Conservation (phyloP, 768 basidiomycete genomes). For the Trametes punicea region DNA sequence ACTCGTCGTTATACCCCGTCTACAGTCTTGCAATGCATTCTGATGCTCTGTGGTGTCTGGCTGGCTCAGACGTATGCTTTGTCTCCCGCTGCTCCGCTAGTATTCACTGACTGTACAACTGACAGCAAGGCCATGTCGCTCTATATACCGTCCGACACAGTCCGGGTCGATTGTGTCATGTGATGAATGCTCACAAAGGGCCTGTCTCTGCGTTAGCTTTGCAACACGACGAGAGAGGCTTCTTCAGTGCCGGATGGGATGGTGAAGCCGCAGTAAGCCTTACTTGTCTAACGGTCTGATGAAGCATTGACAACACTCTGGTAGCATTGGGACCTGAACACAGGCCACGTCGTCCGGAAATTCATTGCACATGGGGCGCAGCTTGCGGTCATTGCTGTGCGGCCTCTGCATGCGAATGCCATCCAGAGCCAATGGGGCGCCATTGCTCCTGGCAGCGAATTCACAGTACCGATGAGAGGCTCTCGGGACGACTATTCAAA, state of each 20-base stretch:
- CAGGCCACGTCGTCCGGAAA: constrained; percentile 70
- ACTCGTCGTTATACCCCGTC: constrained; percentile 62
- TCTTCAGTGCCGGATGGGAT: constrained; percentile 95
- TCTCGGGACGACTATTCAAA: background rate
- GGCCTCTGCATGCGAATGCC: constrained; percentile 49
- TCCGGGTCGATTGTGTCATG: constrained; percentile 74
- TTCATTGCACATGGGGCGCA: constrained; percentile 85
- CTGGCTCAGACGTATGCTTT: constrained; percentile 71
- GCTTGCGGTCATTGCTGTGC: constrained; percentile 74
- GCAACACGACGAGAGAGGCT: constrained; percentile 75
- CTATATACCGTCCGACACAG: constrained; percentile 92
- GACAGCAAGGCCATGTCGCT: constrained; percentile 84
- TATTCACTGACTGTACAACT: background rate
- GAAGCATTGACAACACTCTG: constrained; percentile 1
- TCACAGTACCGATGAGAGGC: constrained; percentile 7
- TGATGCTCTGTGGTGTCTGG: constrained; percentile 89
- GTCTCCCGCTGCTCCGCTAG: too few species aligned
- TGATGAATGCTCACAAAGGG: constrained; percentile 71
- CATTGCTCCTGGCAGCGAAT: constrained; percentile 5
- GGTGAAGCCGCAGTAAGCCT: constrained; percentile 75
- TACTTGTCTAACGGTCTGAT: constrained; percentile 7
- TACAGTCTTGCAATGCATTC: constrained; percentile 90
- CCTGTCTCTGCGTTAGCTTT: constrained; percentile 86
- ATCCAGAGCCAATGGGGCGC: constrained; percentile 23
- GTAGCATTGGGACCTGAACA: constrained; percentile 98